These are phyloP conservation scores for Quercus variabilis DNA, from an alignment of 306 rosid species.

Conservation along the genomic window DNA sequence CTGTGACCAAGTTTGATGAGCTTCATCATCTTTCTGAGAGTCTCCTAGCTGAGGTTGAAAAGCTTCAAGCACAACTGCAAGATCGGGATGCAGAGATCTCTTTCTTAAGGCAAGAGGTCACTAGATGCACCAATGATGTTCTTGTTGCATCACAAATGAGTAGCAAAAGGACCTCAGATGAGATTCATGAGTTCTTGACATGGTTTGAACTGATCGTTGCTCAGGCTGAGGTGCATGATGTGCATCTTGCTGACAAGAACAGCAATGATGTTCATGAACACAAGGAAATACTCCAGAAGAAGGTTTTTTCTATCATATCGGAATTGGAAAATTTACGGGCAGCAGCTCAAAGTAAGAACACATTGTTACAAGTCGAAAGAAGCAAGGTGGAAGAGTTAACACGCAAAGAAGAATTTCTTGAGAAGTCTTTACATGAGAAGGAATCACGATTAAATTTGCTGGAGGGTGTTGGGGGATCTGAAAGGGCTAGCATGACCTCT, in stretches of 20 bases:
- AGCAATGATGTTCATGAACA: slow-evolving; percentile 42
- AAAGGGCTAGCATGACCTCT: slow-evolving; percentile 45
- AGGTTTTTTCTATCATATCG: slow-evolving; percentile 48
- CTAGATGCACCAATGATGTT: slow-evolving; percentile 88
- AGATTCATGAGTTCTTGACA: slow-evolving; percentile 55
- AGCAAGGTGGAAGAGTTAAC: slow-evolving; percentile 62
- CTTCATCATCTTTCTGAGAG: slow-evolving; percentile 82
- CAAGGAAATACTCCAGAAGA: slow-evolving; percentile 70
- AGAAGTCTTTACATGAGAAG: slow-evolving; percentile 65
- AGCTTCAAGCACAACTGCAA: slow-evolving; percentile 86
- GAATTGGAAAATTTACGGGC: slow-evolving; percentile 62
- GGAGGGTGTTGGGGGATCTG: slow-evolving; percentile 65
- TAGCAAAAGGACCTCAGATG: slow-evolving; percentile 58
- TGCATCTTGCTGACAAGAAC: slow-evolving; percentile 45
- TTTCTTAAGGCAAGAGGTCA: slow-evolving; percentile 96
- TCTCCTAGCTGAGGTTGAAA: slow-evolving; percentile 92
- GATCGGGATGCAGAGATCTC: slow-evolving; percentile 93
- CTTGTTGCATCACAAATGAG: slow-evolving; percentile 76
- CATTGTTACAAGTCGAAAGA: slow-evolving; percentile 69
- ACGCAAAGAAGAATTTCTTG: slow-evolving; percentile 57
- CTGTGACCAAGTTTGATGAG: slow-evolving; percentile 91
- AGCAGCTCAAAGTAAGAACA: slow-evolving; percentile 60
- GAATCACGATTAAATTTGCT: slow-evolving; percentile 73
- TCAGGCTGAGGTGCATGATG: slow-evolving; percentile 47
- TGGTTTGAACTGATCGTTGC: slow-evolving; percentile 67